Conservation (phyloP, 176 grass and related monocot genomes). For the Juncus effusus region DNA sequence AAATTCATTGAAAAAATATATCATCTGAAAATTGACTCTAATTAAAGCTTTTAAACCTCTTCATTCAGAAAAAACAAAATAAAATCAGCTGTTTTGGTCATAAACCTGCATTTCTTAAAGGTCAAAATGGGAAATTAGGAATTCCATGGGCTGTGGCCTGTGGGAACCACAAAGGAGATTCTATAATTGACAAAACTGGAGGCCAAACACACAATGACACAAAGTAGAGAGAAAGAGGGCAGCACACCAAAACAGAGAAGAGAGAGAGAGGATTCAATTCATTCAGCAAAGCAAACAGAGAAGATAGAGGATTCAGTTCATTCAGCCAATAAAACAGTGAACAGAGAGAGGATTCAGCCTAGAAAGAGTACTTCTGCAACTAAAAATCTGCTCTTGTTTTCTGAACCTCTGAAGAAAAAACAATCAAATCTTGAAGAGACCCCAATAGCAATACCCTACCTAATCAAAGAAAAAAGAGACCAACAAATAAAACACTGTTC, state of each 20-base stretch:
- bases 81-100: slow-evolving; percentile 11
- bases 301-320: background rate
- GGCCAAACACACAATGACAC: background rate
- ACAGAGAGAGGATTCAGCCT: slow-evolving; percentile 2
- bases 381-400: no score
- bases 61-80: background rate
- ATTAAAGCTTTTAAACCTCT: no score
- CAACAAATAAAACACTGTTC: slow-evolving; percentile 19
- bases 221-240: background rate
- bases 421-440: no score
- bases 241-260: no score
- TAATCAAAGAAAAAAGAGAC: background rate
- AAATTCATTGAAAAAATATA: background rate
- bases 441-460: no score
- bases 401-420: no score
- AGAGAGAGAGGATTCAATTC: slow-evolving; percentile 11
- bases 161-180: slow-evolving; percentile 5
- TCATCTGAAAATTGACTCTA: background rate
- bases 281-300: no score
- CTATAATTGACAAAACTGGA: slow-evolving; percentile 8
- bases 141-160: background rate
- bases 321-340: no score
- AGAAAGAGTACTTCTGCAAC: background rate
- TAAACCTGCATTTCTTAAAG: background rate
- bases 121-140: slow-evolving; percentile 21